Base-by-base conservation (phyloP, 2,329 filamentous ascomycete species). In the Ploettnerulaceae sp. region DNA sequence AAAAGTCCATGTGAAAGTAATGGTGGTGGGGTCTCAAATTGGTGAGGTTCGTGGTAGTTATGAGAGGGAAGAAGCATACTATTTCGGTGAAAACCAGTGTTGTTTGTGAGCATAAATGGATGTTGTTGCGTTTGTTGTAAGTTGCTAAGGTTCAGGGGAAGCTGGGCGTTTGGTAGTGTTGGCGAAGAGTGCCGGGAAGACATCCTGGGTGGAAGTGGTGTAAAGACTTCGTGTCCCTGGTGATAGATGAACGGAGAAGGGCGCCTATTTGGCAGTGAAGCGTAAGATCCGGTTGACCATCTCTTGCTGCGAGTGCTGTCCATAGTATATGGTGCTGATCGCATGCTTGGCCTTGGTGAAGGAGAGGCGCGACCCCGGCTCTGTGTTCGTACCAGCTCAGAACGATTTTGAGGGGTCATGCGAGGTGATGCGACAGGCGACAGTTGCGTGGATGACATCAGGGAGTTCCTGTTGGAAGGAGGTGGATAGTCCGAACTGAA, bases 221-320 rank as follows among this genome's bases (percentile, higher is more conserved):
- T 76, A 57, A 80, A 81, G 22, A 75, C 68, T 43, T 84, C 81
- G 43, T 77, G 72, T 3, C 74, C 70, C 51, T 77, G 74, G 53
- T 83, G 76, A 63, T 82, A 82, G 33, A 82, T 71, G 54, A 81
- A 79, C 2, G 82, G 75, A 24, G 79, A 73, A 20, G 75, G 73
- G 24, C 81, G 72, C 46, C 76, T 70, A 58, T 68, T 77, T 18
- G 71, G 71, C 15, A 71, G 65, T 1, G 79, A 75, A 15, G 75
- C 81, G 49, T 83, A 87, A 3, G 82, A 86, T 11, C 84, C 84
- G 3, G 85, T 89, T 15, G 85, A 89, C 84, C 85, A 89, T 55
- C 85, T 74, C 71, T 89, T 88, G 62, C 74, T 80, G 52, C 82
- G 76, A 35, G 72, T 73, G 42, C 73, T 76, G 35, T 88, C 84